phyloP scores from a whole-genome alignment of 176 grass and related monocot genomes.

The Musa itinerans region DNA sequence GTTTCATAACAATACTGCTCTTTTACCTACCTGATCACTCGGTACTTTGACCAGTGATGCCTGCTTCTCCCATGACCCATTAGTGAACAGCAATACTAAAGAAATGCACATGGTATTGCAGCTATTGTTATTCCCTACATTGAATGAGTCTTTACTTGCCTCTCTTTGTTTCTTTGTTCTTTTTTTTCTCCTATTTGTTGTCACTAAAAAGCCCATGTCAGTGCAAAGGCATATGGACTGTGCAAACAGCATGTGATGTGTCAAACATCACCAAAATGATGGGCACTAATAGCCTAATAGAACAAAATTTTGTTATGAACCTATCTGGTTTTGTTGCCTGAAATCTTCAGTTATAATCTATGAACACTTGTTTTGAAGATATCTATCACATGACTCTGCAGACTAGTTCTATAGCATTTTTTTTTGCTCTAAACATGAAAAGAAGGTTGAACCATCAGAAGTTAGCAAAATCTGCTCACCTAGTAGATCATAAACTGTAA shows the following conservation, averaged over 20 bases:
- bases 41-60: too few species aligned
- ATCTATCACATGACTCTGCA: not conserved
- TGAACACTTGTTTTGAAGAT: not conserved
- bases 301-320: not conserved
- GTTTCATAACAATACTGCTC: too few species aligned
- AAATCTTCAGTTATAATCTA: not conserved
- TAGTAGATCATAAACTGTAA: not conserved
- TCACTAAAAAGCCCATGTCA: too few species aligned
- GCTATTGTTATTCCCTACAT: too few species aligned
- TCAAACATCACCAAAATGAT: too few species aligned
- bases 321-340: not conserved
- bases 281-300: not conserved
- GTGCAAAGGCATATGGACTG: not conserved
- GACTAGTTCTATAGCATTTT: not conserved
- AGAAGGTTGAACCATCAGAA: not conserved
- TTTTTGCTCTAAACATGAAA: not conserved
- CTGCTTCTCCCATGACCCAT: too few species aligned
- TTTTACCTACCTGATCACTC: too few species aligned
- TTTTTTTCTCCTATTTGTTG: too few species aligned
- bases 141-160: too few species aligned
- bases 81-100: too few species aligned
- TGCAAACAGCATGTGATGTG: not conserved
- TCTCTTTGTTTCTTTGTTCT: too few species aligned
- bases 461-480: not conserved
- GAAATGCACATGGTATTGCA: too few species aligned